phyloP scores from a whole-genome alignment of 495 filamentous ascomycete species.

The Rhypophila decipiens region DNA sequence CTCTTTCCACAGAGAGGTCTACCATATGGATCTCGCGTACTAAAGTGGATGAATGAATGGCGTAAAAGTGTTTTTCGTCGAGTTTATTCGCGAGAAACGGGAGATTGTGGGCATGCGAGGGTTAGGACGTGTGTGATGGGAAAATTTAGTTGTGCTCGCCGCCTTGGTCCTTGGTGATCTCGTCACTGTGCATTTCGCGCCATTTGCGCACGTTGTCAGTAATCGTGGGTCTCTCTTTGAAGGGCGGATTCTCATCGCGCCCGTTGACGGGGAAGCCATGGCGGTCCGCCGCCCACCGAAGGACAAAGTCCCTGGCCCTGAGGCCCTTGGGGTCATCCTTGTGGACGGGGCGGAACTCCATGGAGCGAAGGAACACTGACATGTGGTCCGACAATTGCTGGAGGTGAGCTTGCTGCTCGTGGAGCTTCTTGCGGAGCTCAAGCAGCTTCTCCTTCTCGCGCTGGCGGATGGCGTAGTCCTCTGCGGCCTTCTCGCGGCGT shows the following conservation, averaged over 20 bases:
- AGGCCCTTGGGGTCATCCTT: no score
- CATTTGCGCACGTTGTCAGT: neutral
- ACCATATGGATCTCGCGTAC: no score
- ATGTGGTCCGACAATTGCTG: conserved; percentile 79
- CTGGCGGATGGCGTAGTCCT: conserved; percentile 74
- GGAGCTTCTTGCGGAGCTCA: conserved; percentile 69
- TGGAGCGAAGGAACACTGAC: conserved; percentile 42
- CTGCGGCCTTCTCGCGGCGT: conserved; percentile 79
- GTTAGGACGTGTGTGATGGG: no score
- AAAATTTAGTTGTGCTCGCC: conserved; percentile 69
- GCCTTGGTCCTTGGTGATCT: conserved; percentile 60
- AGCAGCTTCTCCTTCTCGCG: conserved; percentile 81
- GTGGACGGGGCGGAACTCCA: no score
- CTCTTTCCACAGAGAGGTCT: no score
- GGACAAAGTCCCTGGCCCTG: no score
- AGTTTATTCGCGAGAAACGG: neutral
- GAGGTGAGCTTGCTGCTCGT: conserved; percentile 72
- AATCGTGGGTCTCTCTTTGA: neutral
- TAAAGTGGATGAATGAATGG: no score
- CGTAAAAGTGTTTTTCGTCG: no score
- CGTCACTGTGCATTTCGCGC: conserved; percentile 38
- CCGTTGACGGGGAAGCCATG: no score
- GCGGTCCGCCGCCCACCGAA: no score
- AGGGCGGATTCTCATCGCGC: no score
- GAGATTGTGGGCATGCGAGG: no score